phyloP scores from a whole-genome alignment of 495 filamentous ascomycete genomes.

The Lentithecium fluviatile region DNA sequence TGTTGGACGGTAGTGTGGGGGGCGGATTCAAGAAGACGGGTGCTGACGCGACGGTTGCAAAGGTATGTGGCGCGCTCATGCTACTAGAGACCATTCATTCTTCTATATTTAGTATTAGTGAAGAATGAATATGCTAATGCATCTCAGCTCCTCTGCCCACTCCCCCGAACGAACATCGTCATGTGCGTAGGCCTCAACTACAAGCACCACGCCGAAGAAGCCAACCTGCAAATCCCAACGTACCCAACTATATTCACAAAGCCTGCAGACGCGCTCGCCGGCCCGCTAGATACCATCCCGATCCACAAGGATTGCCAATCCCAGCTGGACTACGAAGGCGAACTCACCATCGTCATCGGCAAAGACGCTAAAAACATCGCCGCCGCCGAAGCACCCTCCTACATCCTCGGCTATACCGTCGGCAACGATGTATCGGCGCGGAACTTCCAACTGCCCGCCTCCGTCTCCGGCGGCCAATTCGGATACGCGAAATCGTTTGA shows the following conservation, averaged over 20 bases:
- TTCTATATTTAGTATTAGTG: too few relatives aligned
- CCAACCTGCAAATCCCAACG: slow-evolving; percentile 40
- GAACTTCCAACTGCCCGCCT: slow-evolving; percentile 44
- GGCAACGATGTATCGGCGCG: slow-evolving; percentile 52
- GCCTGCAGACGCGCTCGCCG: slow-evolving; percentile 42
- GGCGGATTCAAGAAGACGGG: slow-evolving; percentile 27
- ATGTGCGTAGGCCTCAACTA: slow-evolving; percentile 51
- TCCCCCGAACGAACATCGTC: slow-evolving; percentile 30
- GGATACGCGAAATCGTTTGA: slow-evolving; percentile 52
- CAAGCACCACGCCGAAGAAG: slow-evolving; percentile 46
- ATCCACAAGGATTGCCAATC: slow-evolving; percentile 44
- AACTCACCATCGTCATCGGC: slow-evolving; percentile 46
- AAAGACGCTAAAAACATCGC: slow-evolving; percentile 43
- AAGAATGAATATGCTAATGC: background rate
- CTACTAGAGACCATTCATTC: too few relatives aligned
- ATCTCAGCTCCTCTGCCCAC: slow-evolving; percentile 28
- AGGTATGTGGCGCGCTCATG: slow-evolving; percentile 28
- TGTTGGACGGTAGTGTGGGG: slow-evolving; percentile 21
- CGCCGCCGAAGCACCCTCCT: slow-evolving; percentile 37
- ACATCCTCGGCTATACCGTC: slow-evolving; percentile 50
- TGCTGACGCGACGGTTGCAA: slow-evolving; percentile 32
- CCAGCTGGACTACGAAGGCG: slow-evolving; percentile 39
- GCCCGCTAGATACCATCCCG: slow-evolving; percentile 42
- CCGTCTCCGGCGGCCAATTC: slow-evolving; percentile 45
- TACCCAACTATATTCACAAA: slow-evolving; percentile 49